phyloP scores from a whole-genome alignment of 2,329 filamentous ascomycete species.

The Aspergillus intermedius region DNA sequence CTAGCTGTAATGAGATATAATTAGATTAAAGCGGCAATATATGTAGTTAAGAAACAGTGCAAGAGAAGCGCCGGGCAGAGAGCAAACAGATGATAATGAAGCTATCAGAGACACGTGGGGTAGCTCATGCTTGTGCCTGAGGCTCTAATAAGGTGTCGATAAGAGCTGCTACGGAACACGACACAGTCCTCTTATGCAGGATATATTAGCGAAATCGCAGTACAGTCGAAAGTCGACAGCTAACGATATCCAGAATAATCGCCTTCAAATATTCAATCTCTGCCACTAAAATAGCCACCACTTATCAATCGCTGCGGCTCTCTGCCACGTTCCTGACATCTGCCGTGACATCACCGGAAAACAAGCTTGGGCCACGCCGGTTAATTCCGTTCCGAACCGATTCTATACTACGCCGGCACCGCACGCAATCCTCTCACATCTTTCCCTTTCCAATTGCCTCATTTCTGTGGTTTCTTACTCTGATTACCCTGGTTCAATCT shows the following conservation, averaged over 20 bases:
- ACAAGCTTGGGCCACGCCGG: conserved; percentile 8
- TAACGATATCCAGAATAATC: too few species aligned
- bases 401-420: background rate
- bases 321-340: too few species aligned
- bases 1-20: too few species aligned
- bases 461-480: background rate
- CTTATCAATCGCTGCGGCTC: too few species aligned
- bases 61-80: background rate
- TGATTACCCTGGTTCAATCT: too few species aligned
- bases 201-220: background rate
- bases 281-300: too few species aligned
- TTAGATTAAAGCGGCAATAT: too few species aligned
- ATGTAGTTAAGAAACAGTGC: too few species aligned
- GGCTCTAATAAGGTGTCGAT: background rate
- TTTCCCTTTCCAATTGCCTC: background rate
- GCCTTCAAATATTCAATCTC: too few species aligned
- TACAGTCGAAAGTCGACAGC: background rate
- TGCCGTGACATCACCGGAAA: conserved; percentile 7
- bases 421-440: background rate
- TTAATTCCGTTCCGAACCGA: conserved; percentile 7
- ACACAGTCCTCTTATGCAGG: background rate
- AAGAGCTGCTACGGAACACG: conserved; percentile 1
- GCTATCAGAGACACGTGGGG: conserved; percentile 7
- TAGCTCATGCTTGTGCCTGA: conserved; percentile 1
- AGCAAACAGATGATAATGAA: background rate